Evolutionary conservation across 176 grass and related monocot species (phyloP).

Genomic region (Carex pumila): DNA sequence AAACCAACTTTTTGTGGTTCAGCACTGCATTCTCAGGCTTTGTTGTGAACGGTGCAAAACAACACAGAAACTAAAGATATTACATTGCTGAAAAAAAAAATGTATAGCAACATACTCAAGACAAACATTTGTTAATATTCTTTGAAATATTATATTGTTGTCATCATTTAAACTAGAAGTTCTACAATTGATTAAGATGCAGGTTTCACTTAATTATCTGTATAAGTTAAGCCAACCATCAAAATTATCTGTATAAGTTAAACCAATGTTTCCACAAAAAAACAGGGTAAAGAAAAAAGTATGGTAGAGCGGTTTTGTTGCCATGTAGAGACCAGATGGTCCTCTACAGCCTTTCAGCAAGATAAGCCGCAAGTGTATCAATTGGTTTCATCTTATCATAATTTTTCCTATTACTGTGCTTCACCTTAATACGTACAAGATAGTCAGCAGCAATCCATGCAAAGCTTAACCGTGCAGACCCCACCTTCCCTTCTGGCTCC

Average conservation of each 20-base stretch:
- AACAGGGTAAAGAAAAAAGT: background rate
- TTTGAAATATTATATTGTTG: background rate
- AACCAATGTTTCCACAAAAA: background rate
- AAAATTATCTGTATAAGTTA: background rate
- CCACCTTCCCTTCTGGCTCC: slow-evolving; percentile 27
- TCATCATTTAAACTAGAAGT: background rate
- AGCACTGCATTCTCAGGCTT: background rate
- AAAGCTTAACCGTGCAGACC: slow-evolving; percentile 55
- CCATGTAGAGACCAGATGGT: background rate
- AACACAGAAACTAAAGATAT: background rate
- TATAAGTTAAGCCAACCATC: background rate
- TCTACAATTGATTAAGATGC: background rate
- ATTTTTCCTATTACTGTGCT: slow-evolving; percentile 18
- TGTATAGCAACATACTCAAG: background rate
- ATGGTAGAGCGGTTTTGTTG: slow-evolving; percentile 70
- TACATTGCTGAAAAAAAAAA: background rate
- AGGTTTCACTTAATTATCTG: background rate
- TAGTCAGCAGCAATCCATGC: slow-evolving; percentile 79
- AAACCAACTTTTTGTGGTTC: background rate
- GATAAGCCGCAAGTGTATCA: slow-evolving; percentile 56
- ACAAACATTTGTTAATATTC: background rate
- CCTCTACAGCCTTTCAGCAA: slow-evolving; percentile 42
- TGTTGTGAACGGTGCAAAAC: background rate
- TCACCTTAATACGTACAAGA: slow-evolving; percentile 60
- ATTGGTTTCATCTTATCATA: slow-evolving; percentile 35